Conservation (phyloP, 1,139 yeast species). For the Yamadazyma dushanensis region DNA sequence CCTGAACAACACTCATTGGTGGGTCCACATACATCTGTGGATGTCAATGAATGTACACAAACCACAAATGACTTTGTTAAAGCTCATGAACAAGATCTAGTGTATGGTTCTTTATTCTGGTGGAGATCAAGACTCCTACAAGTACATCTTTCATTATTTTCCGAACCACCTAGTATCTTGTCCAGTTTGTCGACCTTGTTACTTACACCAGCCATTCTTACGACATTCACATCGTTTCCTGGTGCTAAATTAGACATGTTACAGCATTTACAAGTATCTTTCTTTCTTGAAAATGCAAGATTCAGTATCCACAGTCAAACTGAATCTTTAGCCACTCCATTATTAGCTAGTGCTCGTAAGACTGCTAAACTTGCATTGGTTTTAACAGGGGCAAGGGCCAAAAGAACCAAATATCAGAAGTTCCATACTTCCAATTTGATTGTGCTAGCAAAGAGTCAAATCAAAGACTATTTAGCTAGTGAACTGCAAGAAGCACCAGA, state of each 20-base stretch:
- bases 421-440: conserved; percentile 71
- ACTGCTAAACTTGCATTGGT: conserved; percentile 63
- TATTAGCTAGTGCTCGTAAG: conserved; percentile 52
- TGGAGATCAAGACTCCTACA: conserved; percentile 72
- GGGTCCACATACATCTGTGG: conserved; percentile 22
- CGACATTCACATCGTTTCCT: conserved; percentile 29
- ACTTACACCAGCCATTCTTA: conserved; percentile 33
- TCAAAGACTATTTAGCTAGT: conserved; percentile 19
- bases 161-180: conserved; percentile 55
- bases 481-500: conserved; percentile 40
- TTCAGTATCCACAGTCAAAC: conserved; percentile 59
- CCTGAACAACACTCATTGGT: conserved; percentile 30
- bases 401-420: conserved; percentile 80
- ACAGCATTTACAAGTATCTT: conserved; percentile 45
- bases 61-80: conserved; percentile 7
- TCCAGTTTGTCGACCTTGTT: conserved; percentile 42
- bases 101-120: conserved; percentile 58
- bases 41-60: conserved; percentile 19
- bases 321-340: conserved; percentile 55
- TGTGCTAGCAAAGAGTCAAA: conserved; percentile 65
- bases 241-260: conserved; percentile 24
- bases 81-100: conserved; percentile 19
- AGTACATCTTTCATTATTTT: conserved; percentile 58
- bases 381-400: conserved; percentile 86
- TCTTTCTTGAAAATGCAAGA: conserved; percentile 67